Evolutionary conservation across 495 filamentous ascomycete genomes (phyloP), one percentile per base, ranked within the genome.

Genomic region (Xylaria telfairii): DNA sequence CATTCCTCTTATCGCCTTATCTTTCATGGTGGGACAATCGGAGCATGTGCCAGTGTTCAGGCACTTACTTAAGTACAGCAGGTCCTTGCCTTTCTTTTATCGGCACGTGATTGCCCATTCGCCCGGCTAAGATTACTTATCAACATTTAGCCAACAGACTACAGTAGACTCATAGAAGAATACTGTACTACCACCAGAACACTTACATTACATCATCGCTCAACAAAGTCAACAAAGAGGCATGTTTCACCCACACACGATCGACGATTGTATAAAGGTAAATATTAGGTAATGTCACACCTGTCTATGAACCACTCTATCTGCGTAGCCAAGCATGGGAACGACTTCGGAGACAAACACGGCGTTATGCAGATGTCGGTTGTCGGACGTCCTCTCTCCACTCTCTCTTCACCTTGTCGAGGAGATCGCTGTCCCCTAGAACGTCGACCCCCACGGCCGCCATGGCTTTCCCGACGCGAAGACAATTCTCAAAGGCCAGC

Each of bases 361-460:
- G 4, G 5, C 17, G 12, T 42, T 30, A 54, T 42, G 28, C 64
- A 3, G n/a, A 51, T 5, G 57, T 61, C 57, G 47, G 53, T 42
- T 72, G 26, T 54, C 13, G 67, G 6, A 73, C 63, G 13, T 75
- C 73, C 54, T 69, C 72, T 63, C 71, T 21, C 75, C 75, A 77
- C 53, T 72, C 64, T 63, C 70, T 77, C 69, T 79, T 81, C 12
- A 83, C 75, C 42, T 75, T 72, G 3, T 82, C 83, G 30, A 87
- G 79, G 49, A 90, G 69, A 3, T 73, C 81, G 8, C 83, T 75
- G 15, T 81, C 72, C 4, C 79, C 82, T 51, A 89, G 59, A 56
- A 91, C 83, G 59, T 90, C 88, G 51, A 87, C 77, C 3, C 85
- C 88, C 13, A 82, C 84, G 28, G 85, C 80, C 0, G 88, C 87